phyloP scores from a whole-genome alignment of 108 stramenopile species.

The Parietichytrium sp. region DNA sequence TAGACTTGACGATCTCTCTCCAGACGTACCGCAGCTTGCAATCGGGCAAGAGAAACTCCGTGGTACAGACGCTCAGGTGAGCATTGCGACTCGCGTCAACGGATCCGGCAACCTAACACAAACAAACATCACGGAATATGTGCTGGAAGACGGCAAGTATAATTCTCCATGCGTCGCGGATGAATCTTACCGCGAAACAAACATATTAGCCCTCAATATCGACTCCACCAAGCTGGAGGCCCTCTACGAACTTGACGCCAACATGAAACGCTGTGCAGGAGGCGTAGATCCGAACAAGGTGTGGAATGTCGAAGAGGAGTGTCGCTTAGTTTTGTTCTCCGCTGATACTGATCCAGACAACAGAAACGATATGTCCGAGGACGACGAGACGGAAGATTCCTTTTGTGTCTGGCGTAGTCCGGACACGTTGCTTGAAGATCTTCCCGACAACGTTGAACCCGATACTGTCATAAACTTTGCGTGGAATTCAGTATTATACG shows the following conservation, averaged over 20 bases:
- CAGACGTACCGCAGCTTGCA: slow-evolving; percentile 26
- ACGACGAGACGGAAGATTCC: not conserved
- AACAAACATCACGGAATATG: not conserved
- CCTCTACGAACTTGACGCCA: not conserved
- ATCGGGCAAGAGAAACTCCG: not conserved
- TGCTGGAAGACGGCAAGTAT: not conserved
- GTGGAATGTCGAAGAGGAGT: not conserved
- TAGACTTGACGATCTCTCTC: not conserved
- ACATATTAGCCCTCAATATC: not conserved
- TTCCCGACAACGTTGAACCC: not conserved
- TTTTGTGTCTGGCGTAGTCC: slow-evolving; percentile 22
- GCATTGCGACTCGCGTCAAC: not conserved
- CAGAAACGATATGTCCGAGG: not conserved
- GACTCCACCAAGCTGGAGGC: not conserved
- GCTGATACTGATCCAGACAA: not conserved
- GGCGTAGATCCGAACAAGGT: not conserved
- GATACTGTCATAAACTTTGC: not conserved
- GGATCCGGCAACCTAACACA: not conserved
- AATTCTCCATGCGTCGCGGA: not conserved
- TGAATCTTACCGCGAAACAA: not conserved
- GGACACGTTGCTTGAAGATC: not conserved
- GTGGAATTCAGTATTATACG: not conserved
- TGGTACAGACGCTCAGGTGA: slow-evolving; percentile 5
- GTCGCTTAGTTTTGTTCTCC: not conserved
- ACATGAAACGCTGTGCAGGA: not conserved